phyloP scores from a whole-genome alignment of 371 early-diverging fungal species.

The Mucor indicus region DNA sequence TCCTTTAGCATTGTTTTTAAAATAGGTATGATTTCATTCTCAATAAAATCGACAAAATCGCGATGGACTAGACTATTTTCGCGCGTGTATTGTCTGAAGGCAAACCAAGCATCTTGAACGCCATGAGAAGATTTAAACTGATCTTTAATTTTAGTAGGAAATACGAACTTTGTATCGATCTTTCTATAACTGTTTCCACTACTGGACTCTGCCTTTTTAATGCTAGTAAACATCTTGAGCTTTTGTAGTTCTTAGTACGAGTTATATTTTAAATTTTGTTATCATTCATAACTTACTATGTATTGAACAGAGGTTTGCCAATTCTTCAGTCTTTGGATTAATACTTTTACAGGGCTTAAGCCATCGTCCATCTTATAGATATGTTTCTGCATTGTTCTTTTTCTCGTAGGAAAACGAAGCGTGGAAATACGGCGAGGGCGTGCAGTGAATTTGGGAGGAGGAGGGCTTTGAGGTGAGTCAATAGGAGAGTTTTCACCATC shows the following conservation, averaged over 20 bases:
- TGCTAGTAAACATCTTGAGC: constrained; percentile 19
- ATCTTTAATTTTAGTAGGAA: constrained; percentile 14
- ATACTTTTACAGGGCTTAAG: constrained; percentile 16
- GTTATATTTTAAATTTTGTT: too few relatives aligned
- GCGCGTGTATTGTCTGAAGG: constrained; percentile 19
- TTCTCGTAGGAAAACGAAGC: constrained; percentile 18
- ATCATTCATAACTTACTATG: constrained; percentile 14
- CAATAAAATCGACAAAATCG: constrained; percentile 25
- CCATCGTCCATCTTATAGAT: constrained; percentile 24
- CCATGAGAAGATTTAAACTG: constrained; percentile 24
- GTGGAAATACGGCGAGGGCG: constrained; percentile 5
- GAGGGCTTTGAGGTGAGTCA: neutral
- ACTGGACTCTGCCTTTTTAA: constrained; percentile 17
- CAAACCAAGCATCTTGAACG: constrained; percentile 24
- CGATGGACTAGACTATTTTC: constrained; percentile 24
- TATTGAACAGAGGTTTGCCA: constrained; percentile 23
- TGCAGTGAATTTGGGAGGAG: constrained; percentile 22
- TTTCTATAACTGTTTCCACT: constrained; percentile 18
- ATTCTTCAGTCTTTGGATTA: constrained; percentile 6
- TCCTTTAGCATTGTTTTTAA: constrained; percentile 16
- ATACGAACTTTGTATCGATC: constrained; percentile 14
- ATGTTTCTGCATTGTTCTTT: constrained; percentile 22
- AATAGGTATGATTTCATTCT: constrained; percentile 17
- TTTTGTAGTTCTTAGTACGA: neutral
- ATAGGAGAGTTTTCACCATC: constrained; percentile 3